These are phyloP conservation scores for Sordariomycetes sp. DNA, from an alignment of 2,329 filamentous ascomycete genomes.

Conservation along the genomic window DNA sequence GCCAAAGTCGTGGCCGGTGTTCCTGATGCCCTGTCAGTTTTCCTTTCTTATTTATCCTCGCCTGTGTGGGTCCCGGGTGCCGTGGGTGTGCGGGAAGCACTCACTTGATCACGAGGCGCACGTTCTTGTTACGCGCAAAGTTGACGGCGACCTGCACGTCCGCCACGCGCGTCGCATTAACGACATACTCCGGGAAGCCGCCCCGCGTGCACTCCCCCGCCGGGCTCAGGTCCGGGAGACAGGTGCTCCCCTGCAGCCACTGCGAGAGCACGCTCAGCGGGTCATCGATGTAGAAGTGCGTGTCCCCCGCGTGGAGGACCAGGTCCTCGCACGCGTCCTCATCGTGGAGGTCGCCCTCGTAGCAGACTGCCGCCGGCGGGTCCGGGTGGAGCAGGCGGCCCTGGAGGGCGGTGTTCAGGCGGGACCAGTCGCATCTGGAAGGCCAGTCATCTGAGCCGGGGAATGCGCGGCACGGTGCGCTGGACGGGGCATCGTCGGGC, in stretches of 20 bases:
- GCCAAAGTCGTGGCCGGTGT: conserved; percentile 42
- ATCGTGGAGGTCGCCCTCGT: conserved; percentile 11
- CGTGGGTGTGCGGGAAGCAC: not conserved
- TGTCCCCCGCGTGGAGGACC: conserved; percentile 14
- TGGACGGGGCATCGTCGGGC: not conserved
- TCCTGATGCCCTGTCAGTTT: conserved; percentile 14
- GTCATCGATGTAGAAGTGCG: conserved; percentile 10
- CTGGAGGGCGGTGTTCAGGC: conserved; percentile 7
- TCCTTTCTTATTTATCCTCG: not conserved
- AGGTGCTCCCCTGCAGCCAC: conserved; percentile 18
- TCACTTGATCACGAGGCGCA: conserved; percentile 34
- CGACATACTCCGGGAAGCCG: conserved; percentile 28
- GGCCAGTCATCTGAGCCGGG: conserved; percentile 19
- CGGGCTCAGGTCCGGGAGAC: conserved; percentile 5
- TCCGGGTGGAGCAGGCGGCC: conserved; percentile 18
- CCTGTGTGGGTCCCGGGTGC: no score
- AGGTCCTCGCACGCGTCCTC: conserved; percentile 17
- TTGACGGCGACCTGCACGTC: conserved; percentile 35
- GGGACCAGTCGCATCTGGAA: conserved; percentile 15
- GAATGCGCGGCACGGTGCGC: conserved; percentile 16
- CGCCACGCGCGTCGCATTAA: conserved; percentile 27
- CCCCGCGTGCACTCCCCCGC: conserved; percentile 23
- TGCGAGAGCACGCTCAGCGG: conserved; percentile 4
- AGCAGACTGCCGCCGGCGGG: conserved; percentile 20
- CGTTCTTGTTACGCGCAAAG: conserved; percentile 31